Evolutionary conservation across 1,284 basidiomycete species (phyloP), one percentile per base, ranked within the genome.

Genomic region (Naganishia liquefaciens): DNA sequence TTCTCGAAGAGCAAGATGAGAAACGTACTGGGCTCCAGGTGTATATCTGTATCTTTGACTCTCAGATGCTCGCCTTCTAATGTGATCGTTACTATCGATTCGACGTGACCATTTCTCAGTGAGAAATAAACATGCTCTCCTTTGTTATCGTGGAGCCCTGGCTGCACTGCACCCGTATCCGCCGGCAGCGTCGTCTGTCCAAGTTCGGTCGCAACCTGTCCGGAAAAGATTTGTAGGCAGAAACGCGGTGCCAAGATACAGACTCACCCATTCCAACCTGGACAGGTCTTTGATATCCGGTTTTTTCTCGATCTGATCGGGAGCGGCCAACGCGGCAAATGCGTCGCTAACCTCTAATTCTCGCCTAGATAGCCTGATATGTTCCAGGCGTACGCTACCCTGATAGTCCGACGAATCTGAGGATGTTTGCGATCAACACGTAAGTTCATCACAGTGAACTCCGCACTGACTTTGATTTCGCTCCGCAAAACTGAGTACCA

Each of bases 321-420:
- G 19, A 17, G 63, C 40, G 39, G 54, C 27, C 19, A 64, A 30
- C 10, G 25, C 21, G n/a, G 19, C 54, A 25, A 64, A 64, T 11
- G 63, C 63, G 28, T 58, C 54, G 40, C 63, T 64, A 7, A 64
- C 47, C 42, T 57, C 54, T n/a, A 64, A 10, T 19, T 64, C 49
- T 30, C 50, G 30, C 23, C 50, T 46, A 15, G 40, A 49, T 19
- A 64, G 27, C 23, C 39, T 52, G 47, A 52, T 58, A 19, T 44
- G 39, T n/a, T 33, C 49, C 10, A 58, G 37, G 3, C 46, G 57
- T 25, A 27, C 52, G 10, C 39, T 28, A 30, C 52, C 17, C 15
- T 43, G 27, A 3, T 7, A 15, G 7, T 52, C 28, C 3, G 40
- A n/a, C 25, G 43, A 28, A 6, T 11, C 21, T 44, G 10, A 21